Evolutionary conservation across 306 rosid genomes (phyloP), one percentile per base, ranked within the genome.

Genomic region (Chamaecrista fasciculata): DNA sequence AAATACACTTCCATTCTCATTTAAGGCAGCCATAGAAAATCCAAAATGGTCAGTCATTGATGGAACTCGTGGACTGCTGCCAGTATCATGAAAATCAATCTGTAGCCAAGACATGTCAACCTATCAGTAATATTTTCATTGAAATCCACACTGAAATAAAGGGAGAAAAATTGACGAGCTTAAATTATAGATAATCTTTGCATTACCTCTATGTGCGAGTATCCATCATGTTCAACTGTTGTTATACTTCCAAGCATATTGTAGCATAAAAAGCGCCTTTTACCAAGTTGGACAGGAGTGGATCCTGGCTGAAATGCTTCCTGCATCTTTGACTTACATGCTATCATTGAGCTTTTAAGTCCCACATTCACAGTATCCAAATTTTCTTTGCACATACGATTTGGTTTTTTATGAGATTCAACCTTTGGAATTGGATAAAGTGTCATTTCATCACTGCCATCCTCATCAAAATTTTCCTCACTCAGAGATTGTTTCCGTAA

Each of bases 1-100:
- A 73, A 91, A 84, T 62, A 91, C 89, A 0, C 97, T 74, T 24
- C 97, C 97, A 51, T 61, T 82, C 67, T 89, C 99, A 84, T 84
- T 89, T 51, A 94, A 74, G 5, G 97, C 88, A 40, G 99, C 99
- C 95, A 94, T 87, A 53, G 99, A 86, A 73, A 91, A 94, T 80
- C 97, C 99, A 83, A 94, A 94, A 84, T 94, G 95, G 69, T 94
- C 97, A 3, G 86, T 94, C 99, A 94, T 91, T 55, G 97, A 86
- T 26, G 99, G 99, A 84, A 91, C 89, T 80, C 99, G 84, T 5
- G 95, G 95, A 70, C 88, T 79, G 28, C 91, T 82, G 52, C 97
- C 85, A 67, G 99, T 90, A 76, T 93, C 97, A 79, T 93, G 98
- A 84, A 90, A 93, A 81, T 93, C 97, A 55, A 88, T 90, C 98